Conservation (phyloP, 2,329 filamentous ascomycete species). For the Helotiales sp. region DNA sequence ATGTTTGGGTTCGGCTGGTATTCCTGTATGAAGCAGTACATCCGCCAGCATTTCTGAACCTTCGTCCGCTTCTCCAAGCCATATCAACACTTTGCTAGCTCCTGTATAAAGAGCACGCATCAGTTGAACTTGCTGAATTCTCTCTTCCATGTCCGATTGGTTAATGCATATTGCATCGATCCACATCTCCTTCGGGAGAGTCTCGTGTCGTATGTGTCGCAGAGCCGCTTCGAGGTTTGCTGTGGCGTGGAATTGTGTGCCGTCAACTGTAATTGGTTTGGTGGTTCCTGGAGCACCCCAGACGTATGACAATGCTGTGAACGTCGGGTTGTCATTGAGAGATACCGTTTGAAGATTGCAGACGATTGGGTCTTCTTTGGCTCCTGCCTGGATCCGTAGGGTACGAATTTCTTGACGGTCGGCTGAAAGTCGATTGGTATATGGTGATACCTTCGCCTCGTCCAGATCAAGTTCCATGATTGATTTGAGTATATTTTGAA, state of each 20-base stretch:
- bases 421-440: background rate
- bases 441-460: background rate
- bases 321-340: background rate
- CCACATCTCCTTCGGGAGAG: background rate
- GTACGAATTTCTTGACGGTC: background rate
- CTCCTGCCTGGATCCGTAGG: background rate
- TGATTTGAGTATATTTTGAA: too few relatives aligned
- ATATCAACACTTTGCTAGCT: background rate
- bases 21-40: background rate
- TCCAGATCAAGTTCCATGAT: background rate
- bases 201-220: background rate
- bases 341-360: background rate
- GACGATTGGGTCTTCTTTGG: background rate
- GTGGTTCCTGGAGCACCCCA: background rate
- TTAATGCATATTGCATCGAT: background rate
- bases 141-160: background rate
- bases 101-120: background rate
- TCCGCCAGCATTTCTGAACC: background rate
- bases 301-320: background rate
- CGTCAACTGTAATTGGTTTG: background rate
- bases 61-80: background rate
- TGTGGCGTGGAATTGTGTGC: background rate
- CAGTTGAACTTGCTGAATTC: background rate
- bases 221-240: background rate
- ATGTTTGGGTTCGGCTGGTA: background rate